phyloP scores from a whole-genome alignment of 805 yeast species.

The Saccharomycopsis schoenii region DNA sequence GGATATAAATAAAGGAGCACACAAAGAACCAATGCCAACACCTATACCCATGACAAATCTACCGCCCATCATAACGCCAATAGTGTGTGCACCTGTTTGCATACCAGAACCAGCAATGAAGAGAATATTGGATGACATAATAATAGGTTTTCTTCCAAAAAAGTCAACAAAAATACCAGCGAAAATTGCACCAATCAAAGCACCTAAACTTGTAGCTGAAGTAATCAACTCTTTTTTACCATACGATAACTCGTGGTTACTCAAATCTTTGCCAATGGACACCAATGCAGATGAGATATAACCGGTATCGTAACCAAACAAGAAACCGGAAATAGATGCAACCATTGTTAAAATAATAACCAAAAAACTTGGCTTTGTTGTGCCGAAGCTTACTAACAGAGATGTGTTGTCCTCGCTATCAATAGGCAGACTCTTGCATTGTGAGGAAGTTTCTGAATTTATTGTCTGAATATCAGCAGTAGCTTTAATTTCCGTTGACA shows the following conservation, averaged over 20 bases:
- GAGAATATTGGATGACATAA: conserved; percentile 72
- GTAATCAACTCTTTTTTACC: conserved; percentile 88
- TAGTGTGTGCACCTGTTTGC: conserved; percentile 70
- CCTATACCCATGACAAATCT: conserved; percentile 93
- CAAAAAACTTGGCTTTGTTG: conserved; percentile 45
- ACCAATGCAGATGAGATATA: conserved; percentile 91
- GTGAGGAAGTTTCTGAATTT: neutral
- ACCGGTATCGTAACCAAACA: conserved; percentile 98
- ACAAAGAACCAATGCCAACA: conserved; percentile 88
- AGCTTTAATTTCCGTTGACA: neutral
- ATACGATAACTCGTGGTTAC: conserved; percentile 44
- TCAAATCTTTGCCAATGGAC: conserved; percentile 69
- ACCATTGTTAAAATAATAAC: conserved; percentile 62
- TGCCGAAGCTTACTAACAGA: conserved; percentile 36
- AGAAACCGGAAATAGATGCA: conserved; percentile 86
- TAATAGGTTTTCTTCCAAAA: conserved; percentile 75
- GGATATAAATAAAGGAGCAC: conserved; percentile 87
- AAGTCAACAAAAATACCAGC: conserved; percentile 81
- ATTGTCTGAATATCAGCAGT: neutral
- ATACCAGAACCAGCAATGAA: conserved; percentile 78
- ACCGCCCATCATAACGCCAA: conserved; percentile 90
- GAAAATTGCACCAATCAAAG: conserved; percentile 63
- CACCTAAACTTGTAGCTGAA: conserved; percentile 91
- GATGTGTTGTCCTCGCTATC: conserved; percentile 36
- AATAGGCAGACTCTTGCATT: conserved; percentile 10